Percentiles rank a stretch among this genome's conserved stretches.
phyloP scores from a whole-genome alignment of 352 stramenopile species.

The Phytophthora capsici region DNA sequence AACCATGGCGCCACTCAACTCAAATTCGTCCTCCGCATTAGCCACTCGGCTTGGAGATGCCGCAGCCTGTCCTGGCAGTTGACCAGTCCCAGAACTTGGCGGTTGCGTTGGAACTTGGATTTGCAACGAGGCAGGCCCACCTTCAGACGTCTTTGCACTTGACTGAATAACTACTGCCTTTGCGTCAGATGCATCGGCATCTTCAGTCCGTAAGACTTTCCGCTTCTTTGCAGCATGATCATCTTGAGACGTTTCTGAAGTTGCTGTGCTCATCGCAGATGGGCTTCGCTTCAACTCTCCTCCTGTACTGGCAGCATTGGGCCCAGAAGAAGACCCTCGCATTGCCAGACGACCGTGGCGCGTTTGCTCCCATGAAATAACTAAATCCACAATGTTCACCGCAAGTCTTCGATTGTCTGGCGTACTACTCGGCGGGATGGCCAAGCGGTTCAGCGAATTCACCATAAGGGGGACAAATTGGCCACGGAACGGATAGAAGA shows the following conservation, averaged over 20 bases:
- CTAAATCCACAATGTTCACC: conserved; percentile 95
- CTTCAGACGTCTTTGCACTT: conserved; percentile 11
- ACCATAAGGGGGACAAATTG: conserved; percentile 97
- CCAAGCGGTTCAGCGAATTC: conserved; percentile 95
- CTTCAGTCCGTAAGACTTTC: conserved; percentile 44
- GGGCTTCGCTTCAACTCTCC: conserved; percentile 49
- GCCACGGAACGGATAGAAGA: conserved; percentile 94
- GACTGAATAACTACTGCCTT: conserved; percentile 26
- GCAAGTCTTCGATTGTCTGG: conserved; percentile 94
- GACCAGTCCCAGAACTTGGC: not conserved
- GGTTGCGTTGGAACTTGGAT: conserved; percentile 13
- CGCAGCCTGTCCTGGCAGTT: conserved; percentile 25
- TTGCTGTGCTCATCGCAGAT: conserved; percentile 25
- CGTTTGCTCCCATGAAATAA: conserved; percentile 96
- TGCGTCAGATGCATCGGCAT: conserved; percentile 13
- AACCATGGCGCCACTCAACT: conserved; percentile 86
- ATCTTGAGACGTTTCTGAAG: conserved; percentile 11
- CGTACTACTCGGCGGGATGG: conserved; percentile 93
- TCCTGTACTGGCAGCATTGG: conserved; percentile 22
- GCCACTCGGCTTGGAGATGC: conserved; percentile 28
- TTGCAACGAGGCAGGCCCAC: conserved; percentile 10
- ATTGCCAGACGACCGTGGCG: conserved; percentile 69
- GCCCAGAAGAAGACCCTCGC: conserved; percentile 16
- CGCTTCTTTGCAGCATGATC: conserved; percentile 52
- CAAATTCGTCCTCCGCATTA: conserved; percentile 86